phyloP scores from a whole-genome alignment of 352 stramenopile species.

The Plasmopara halstedii region DNA sequence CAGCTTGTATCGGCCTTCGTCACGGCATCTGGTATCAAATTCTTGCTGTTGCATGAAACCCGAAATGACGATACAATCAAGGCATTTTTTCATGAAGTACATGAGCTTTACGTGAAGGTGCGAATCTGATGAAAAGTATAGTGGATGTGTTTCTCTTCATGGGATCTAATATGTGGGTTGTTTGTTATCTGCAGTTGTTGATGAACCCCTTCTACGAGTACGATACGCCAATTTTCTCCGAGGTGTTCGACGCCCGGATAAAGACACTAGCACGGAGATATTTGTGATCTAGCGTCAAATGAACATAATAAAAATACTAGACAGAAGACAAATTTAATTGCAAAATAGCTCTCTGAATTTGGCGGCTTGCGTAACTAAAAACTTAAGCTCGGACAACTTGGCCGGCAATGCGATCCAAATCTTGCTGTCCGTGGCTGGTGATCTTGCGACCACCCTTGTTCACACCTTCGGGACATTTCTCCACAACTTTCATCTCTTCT shows the following conservation, averaged over 20 bases:
- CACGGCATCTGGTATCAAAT: conserved; percentile 93
- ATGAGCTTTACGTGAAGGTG: conserved; percentile 97
- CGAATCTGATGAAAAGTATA: neutral
- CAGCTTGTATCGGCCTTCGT: conserved; percentile 96
- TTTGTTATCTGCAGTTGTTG: conserved; percentile 59
- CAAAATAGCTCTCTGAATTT: conserved; percentile 48
- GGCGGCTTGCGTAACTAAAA: too few relatives aligned
- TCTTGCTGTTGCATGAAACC: conserved; percentile 93
- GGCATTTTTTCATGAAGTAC: conserved; percentile 95
- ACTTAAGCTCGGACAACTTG: conserved; percentile 86
- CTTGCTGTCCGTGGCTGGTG: conserved; percentile 96
- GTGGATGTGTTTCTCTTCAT: too few relatives aligned
- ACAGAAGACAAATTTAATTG: conserved; percentile 23
- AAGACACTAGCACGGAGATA: conserved; percentile 86
- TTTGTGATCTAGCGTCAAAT: conserved; percentile 33
- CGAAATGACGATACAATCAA: conserved; percentile 93
- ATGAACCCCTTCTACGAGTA: conserved; percentile 97
- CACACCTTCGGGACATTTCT: conserved; percentile 88
- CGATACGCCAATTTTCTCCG: conserved; percentile 90
- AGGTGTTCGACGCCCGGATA: conserved; percentile 90
- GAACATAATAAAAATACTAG: neutral
- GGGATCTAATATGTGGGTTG: too few relatives aligned
- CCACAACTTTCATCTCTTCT: conserved; percentile 97
- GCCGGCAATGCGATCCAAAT: conserved; percentile 98
- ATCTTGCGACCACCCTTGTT: conserved; percentile 94